Percentiles rank a stretch among this genome's conserved stretches.
phyloP scores from a whole-genome alignment of 2,329 filamentous ascomycete species.

The Cylindrodendrum hubeiense region DNA sequence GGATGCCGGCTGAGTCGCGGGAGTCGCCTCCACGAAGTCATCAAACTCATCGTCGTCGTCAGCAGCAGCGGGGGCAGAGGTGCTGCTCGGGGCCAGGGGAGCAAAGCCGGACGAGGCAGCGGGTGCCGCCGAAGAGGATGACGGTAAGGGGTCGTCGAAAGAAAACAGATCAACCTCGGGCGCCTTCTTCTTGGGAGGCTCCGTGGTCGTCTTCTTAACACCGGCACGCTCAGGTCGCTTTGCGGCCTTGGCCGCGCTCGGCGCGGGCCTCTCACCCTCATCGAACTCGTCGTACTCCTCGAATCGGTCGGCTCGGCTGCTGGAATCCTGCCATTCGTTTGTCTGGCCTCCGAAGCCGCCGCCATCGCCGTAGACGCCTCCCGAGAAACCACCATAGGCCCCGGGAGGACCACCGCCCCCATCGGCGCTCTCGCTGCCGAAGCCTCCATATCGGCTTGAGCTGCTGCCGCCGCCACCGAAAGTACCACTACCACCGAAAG shows the following conservation, averaged over 20 bases:
- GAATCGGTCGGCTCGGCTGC: slow-evolving; percentile 78
- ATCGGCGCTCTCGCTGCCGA: slow-evolving; percentile 83
- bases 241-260: slow-evolving; percentile 61
- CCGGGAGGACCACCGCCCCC: slow-evolving; percentile 38
- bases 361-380: slow-evolving; percentile 92
- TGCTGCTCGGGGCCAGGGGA: slow-evolving; percentile 51
- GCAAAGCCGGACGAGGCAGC: slow-evolving; percentile 61
- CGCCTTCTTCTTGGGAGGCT: slow-evolving; percentile 83
- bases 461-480: slow-evolving; percentile 61
- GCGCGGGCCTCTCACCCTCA: slow-evolving; percentile 69
- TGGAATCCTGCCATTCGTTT: slow-evolving; percentile 75
- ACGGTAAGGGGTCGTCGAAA: slow-evolving; percentile 81
- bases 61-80: slow-evolving; percentile 44
- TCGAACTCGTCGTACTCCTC: slow-evolving; percentile 99
- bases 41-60: slow-evolving; percentile 95
- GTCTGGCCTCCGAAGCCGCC: slow-evolving; percentile 89
- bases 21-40: slow-evolving; percentile 92
- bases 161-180: slow-evolving; percentile 94
- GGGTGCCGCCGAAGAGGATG: slow-evolving; percentile 58
- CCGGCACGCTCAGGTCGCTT: slow-evolving; percentile 49
- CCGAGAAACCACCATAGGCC: slow-evolving; percentile 72
- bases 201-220: slow-evolving; percentile 64
- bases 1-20: slow-evolving; percentile 64
- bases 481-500: slow-evolving; percentile 70
- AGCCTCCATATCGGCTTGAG: slow-evolving; percentile 82